Evolutionary conservation across 1,284 basidiomycete genomes (phyloP).

Genomic region (Irpex sp.): DNA sequence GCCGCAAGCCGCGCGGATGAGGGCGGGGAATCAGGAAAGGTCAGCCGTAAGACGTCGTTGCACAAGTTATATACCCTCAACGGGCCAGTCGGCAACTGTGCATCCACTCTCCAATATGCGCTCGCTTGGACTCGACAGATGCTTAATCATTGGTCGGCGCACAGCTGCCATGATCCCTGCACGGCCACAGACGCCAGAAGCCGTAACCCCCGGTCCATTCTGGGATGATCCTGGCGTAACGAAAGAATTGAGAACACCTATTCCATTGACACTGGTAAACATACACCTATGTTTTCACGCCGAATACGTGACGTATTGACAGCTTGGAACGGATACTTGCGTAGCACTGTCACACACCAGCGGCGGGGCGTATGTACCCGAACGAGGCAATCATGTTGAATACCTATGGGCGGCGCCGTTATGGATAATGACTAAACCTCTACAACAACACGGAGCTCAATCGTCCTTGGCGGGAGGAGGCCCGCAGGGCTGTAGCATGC

Average conservation of each 20-base stretch:
- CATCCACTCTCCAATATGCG: background rate
- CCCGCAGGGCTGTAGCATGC: conserved; percentile 98
- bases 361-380: background rate
- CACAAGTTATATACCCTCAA: background rate
- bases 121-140: background rate
- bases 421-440: background rate
- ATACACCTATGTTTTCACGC: background rate
- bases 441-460: conserved; percentile 4
- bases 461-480: conserved; percentile 94
- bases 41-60: background rate
- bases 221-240: background rate
- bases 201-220: background rate
- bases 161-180: background rate
- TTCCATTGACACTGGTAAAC: background rate
- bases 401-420: background rate
- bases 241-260: background rate
- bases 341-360: background rate
- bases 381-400: background rate
- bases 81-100: background rate
- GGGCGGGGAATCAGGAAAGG: background rate
- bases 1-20: background rate
- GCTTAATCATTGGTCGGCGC: conserved; percentile 1
- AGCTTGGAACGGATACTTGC: background rate
- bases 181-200: background rate
- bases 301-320: background rate